These are phyloP conservation scores for Hyaloperonospora brassicae DNA, from an alignment of 352 stramenopile species.

Conservation along the genomic window DNA sequence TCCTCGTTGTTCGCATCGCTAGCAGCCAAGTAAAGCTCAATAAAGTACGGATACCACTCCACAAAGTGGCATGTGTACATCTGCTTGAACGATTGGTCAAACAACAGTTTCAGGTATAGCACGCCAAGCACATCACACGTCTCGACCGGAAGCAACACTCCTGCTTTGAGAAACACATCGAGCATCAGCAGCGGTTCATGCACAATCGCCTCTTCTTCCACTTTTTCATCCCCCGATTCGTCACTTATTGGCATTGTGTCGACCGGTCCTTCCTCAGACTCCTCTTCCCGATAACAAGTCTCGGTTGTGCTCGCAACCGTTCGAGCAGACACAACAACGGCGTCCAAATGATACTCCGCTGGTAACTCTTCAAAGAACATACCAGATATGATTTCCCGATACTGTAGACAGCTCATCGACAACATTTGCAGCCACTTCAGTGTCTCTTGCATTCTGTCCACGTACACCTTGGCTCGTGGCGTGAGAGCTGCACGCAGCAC, in stretches of 20 bases:
- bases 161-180: constrained; percentile 65
- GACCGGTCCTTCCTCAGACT: constrained; percentile 10
- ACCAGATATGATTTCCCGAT: constrained; percentile 48
- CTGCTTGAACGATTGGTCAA: constrained; percentile 76
- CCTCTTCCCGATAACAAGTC: constrained; percentile 4
- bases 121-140: constrained; percentile 71
- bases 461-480: constrained; percentile 36
- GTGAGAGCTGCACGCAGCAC: constrained; percentile 34
- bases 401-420: constrained; percentile 61
- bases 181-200: constrained; percentile 31
- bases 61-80: constrained; percentile 77
- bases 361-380: constrained; percentile 58
- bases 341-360: constrained; percentile 35
- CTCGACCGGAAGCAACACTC: constrained; percentile 61
- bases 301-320: neutral
- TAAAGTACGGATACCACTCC: constrained; percentile 73
- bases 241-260: constrained; percentile 8
- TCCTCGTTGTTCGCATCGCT: constrained; percentile 70
- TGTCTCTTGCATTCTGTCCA: constrained; percentile 51
- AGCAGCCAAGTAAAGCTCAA: constrained; percentile 55
- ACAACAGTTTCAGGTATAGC: constrained; percentile 73
- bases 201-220: constrained; percentile 3
- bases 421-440: constrained; percentile 65
- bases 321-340: constrained; percentile 1
- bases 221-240: constrained; percentile 11